A percentile compares a stretch with the other conserved stretches of the same genome.
phyloP scores from a whole-genome alignment of 2,329 filamentous ascomycete genomes.

The Nannizziopsis arthrosporioides region DNA sequence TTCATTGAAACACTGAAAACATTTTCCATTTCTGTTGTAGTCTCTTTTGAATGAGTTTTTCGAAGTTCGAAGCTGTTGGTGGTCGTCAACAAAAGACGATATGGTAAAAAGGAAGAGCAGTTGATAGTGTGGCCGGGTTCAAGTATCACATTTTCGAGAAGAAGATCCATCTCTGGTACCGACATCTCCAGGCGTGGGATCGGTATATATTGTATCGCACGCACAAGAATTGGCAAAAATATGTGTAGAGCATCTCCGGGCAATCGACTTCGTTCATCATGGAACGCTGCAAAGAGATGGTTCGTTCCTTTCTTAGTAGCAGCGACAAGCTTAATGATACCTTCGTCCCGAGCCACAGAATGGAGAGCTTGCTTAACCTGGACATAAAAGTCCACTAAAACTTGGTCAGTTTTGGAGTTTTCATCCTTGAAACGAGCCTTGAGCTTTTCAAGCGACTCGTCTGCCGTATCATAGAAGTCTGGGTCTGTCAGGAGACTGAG shows the following conservation, averaged over 20 bases:
- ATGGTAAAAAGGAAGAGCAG: slow-evolving; percentile 77
- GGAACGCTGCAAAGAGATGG: slow-evolving; percentile 55
- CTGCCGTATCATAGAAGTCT: slow-evolving; percentile 66
- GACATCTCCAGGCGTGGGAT: slow-evolving; percentile 84
- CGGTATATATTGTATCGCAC: slow-evolving; percentile 72
- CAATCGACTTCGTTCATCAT: slow-evolving; percentile 57
- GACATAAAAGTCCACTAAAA: slow-evolving; percentile 59
- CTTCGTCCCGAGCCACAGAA: slow-evolving; percentile 58
- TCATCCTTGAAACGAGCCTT: slow-evolving; percentile 46
- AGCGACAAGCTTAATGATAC: slow-evolving; percentile 56
- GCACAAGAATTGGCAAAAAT: slow-evolving; percentile 65
- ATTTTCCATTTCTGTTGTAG: slow-evolving; percentile 55
- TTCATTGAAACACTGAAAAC: slow-evolving; percentile 66
- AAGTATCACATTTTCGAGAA: slow-evolving; percentile 81
- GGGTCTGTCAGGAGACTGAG: slow-evolving; percentile 78
- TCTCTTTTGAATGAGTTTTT: slow-evolving; percentile 59
- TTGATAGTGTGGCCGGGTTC: slow-evolving; percentile 80
- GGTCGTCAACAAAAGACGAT: slow-evolving; percentile 66
- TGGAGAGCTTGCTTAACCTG: slow-evolving; percentile 57
- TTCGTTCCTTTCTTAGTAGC: slow-evolving; percentile 57
- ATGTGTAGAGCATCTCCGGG: slow-evolving; percentile 65
- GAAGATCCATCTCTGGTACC: slow-evolving; percentile 67
- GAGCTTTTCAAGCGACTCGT: slow-evolving; percentile 52
- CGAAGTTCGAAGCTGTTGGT: slow-evolving; percentile 78
- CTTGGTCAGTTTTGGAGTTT: slow-evolving; percentile 52